Evolutionary conservation across 176 grass and related monocot species (phyloP).

Genomic region (Rhynchospora tenuis): DNA sequence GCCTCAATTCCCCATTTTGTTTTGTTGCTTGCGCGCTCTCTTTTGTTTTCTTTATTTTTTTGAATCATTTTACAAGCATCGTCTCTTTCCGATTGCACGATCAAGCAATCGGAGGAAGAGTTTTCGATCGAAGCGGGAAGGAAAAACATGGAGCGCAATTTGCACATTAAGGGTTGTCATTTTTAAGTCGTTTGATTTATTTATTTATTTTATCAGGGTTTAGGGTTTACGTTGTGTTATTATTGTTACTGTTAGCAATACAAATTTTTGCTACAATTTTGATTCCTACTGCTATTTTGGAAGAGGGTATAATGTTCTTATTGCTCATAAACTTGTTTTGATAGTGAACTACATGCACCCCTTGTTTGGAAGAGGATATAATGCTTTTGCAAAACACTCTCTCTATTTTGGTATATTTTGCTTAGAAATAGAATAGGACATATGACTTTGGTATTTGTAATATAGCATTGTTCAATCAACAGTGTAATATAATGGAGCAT

Average conservation of each 20-base stretch:
- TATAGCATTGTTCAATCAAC: not conserved
- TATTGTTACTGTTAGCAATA: not conserved
- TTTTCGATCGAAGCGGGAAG: not conserved
- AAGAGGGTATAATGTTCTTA: not conserved
- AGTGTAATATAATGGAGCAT: not conserved
- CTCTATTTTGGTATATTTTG: not conserved
- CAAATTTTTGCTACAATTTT: not conserved
- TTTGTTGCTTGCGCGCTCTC: not conserved
- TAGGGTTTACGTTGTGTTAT: not conserved
- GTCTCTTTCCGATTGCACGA: not conserved
- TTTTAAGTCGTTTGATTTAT: not conserved
- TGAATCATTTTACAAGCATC: not conserved
- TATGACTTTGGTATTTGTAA: not conserved
- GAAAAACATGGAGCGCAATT: not conserved
- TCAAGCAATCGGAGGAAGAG: not conserved
- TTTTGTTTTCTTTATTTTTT: not conserved
- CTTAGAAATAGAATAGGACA: not conserved
- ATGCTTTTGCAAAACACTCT: not conserved
- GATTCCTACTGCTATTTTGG: not conserved
- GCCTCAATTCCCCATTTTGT: not conserved
- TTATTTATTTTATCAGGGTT: not conserved
- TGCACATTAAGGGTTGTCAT: not conserved
- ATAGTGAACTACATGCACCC: not conserved
- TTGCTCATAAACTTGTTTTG: too few species aligned
- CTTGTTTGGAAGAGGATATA: not conserved